phyloP scores from a whole-genome alignment of 352 stramenopile species.

The Globisporangium carolinianum region DNA sequence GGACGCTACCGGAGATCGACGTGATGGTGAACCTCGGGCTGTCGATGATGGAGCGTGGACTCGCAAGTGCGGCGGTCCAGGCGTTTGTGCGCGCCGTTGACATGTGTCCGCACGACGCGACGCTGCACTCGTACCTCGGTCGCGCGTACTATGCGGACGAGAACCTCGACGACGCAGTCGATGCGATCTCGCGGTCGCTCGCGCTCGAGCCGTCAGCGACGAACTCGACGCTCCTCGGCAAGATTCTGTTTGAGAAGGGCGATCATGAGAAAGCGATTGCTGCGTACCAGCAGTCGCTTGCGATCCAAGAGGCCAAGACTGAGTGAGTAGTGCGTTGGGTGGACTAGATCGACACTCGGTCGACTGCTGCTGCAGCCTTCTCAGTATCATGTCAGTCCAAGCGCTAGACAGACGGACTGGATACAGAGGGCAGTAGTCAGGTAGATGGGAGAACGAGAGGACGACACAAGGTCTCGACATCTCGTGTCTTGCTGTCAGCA shows the following conservation, averaged over 20 bases:
- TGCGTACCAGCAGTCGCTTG: conserved; percentile 78
- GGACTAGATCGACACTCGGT: too few relatives aligned
- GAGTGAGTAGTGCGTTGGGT: background rate
- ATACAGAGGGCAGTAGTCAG: too few relatives aligned
- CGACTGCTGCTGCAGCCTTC: too few relatives aligned
- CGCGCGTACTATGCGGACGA: conserved; percentile 81
- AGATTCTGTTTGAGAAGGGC: conserved; percentile 85
- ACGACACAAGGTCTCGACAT: too few relatives aligned
- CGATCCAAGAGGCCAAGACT: conserved; percentile 34
- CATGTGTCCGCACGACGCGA: conserved; percentile 63
- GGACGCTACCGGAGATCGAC: conserved; percentile 66
- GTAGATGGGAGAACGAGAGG: too few relatives aligned
- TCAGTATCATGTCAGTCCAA: too few relatives aligned
- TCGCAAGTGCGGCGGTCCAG: conserved; percentile 63
- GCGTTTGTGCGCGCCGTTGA: conserved; percentile 80
- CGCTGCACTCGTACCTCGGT: conserved; percentile 73
- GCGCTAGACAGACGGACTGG: too few relatives aligned
- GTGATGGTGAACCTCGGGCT: conserved; percentile 75
- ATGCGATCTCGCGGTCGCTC: conserved; percentile 54
- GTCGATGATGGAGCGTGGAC: conserved; percentile 81
- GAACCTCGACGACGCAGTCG: conserved; percentile 71
- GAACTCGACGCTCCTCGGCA: conserved; percentile 79
- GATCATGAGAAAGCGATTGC: conserved; percentile 83
- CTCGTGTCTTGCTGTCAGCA: too few relatives aligned
- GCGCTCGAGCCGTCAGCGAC: conserved; percentile 71